Evolutionary conservation across 306 rosid genomes (phyloP), one percentile per base, ranked within the genome.

Genomic region (Lathyrus sativus): DNA sequence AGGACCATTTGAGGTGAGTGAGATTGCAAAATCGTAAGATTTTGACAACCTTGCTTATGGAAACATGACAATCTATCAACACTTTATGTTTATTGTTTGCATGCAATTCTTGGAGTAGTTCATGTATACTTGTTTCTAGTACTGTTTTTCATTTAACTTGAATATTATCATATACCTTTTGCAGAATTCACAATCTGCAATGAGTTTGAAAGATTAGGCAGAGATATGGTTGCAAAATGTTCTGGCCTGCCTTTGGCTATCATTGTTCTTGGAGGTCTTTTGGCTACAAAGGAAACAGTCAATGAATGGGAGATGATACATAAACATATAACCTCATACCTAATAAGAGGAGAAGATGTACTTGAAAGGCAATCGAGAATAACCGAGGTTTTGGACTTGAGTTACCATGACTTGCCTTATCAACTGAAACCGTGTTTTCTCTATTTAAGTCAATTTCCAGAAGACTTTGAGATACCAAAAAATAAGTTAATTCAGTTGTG

Each of bases 211-310:
- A 63, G 66, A 63, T 42, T 82, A 37, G 90, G 82, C 22, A 67
- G 73, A 56, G 83, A 85, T 39, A 85, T 85, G 84, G 80, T 78
- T 74, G 80, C 50, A 42, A 85, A 62, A 22, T 85, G 87, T 68
- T 83, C 65, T 56, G 85, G 90, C 69, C 58, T 85, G 56, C 90
- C 90, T 14, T 41, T 85, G 57, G 83, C 83, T 14, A 85, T 85
- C 68, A 56, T 82, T 9, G 87, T 82, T 45, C 81, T 81, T 45
- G 90, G 87, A 67, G 87, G 87, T 11, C 80, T 85, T 65, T 76
- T 80, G 62, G 84, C 85, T n/a, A 75, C 81, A 33, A 85, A 82
- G 70, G 74, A 63, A 11, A 68, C 80, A 1, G 15, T 69, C 43
- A 65, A 0, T 3, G 85, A 82, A 26, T 82, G 88, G 88, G 79